Base-by-base conservation (phyloP, 176 grass and related monocot genomes). In the Triticum turgidum region DNA sequence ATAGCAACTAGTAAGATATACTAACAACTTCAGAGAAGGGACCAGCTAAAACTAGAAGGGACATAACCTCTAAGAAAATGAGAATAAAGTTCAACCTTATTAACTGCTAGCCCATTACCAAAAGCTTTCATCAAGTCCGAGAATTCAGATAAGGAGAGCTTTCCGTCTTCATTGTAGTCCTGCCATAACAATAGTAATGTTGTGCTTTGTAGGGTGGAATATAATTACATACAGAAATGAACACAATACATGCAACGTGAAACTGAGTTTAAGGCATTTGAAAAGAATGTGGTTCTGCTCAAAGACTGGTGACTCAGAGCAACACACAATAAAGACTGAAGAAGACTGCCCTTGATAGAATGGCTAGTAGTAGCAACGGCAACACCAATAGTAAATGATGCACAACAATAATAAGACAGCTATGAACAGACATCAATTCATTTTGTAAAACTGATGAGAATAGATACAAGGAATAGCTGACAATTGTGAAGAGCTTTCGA, bases 51-150 rank as follows among this genome's bases (percentile, higher is more conserved):
- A 83, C 37, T 22, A 71, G 8, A 81, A 84, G 39, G 61, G 86
- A 77, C 34, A 86, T 75, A 68, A 71, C 77, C 11, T 64, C 7
- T 9, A 81, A 41, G 44, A 24, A 63, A 69, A 78, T 32, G 56
- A 34, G 86, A 52, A 51, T 59, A 52, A 20, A 86, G 18, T 42
- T 78, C n/a, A 63, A 96, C 97, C 97, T 99, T 94, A 72, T 27
- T 56, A 72, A 92, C 86, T 65, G 87, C 94, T 84, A 93, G 73
- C 69, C 85, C 83, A 77, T 94, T 96, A 65, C 97, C 94, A 88
- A 99, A 99, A 82, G 94, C 97, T 89, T 88, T 93, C 76, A 96
- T 96, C 82, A 99, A 87, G 62, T 94, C 94, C 9, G 90, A 89
- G 77, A 99, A 99, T 78, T 99, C 97, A 59, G 92, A 91, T 75